Conservation (phyloP, 2,329 filamentous ascomycete species). For the Purpureocillium lavendulum region DNA sequence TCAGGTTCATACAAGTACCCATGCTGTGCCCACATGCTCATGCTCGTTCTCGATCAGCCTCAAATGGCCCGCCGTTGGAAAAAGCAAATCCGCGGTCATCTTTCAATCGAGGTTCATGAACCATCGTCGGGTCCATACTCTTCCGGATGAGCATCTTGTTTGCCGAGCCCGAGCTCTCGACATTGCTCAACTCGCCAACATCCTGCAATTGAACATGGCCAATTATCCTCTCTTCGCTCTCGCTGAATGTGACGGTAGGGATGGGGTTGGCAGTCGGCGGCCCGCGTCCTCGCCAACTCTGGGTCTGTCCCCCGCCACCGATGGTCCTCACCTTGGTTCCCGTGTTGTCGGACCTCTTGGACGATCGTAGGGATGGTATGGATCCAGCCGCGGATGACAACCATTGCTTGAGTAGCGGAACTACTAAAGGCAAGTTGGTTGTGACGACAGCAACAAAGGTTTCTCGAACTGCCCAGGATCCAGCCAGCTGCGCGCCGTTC, state of each 20-base stretch:
- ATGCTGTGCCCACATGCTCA: too few relatives aligned
- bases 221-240: constrained; percentile 15
- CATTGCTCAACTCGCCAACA: constrained; percentile 1
- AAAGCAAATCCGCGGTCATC: too few relatives aligned
- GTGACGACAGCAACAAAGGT: constrained; percentile 34
- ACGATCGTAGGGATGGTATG: constrained; percentile 13
- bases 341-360: constrained; percentile 11
- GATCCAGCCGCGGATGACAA: constrained; percentile 13
- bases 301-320: constrained; percentile 6
- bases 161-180: too few relatives aligned
- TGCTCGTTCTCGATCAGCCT: too few relatives aligned
- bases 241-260: constrained; percentile 9
- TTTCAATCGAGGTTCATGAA: too few relatives aligned
- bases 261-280: constrained; percentile 9
- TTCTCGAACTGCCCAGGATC: constrained; percentile 33
- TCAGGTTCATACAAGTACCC: too few relatives aligned
- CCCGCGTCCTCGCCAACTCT: constrained; percentile 7
- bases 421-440: constrained; percentile 35
- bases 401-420: constrained; percentile 33
- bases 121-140: too few relatives aligned
- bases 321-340: constrained; percentile 11
- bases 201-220: constrained; percentile 11
- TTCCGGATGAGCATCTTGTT: too few relatives aligned
- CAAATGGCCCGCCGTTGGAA: too few relatives aligned
- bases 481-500: constrained; percentile 30